Percentiles rank a stretch among this genome's conserved stretches.
Evolutionary conservation across 768 basidiomycete species (phyloP).

Genomic region (Baorangia bicolor): DNA sequence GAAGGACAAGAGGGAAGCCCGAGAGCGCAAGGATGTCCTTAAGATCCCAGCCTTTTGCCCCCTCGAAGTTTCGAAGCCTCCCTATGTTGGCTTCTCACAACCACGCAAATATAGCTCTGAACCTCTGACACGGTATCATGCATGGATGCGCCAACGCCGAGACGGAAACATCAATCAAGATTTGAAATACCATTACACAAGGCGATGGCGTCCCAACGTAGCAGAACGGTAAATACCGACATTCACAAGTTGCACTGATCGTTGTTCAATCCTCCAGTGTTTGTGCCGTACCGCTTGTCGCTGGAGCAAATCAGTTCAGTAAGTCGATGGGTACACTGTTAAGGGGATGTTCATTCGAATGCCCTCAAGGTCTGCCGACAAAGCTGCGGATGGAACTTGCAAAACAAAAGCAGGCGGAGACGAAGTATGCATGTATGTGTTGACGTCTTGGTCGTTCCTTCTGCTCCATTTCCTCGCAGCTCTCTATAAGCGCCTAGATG

Average conservation of each 20-base stretch:
- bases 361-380: constrained; percentile 41
- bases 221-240: constrained; percentile 50
- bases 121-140: constrained; percentile 47
- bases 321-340: constrained; percentile 10
- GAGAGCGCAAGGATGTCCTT: constrained; percentile 33
- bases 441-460: neutral
- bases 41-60: constrained; percentile 51
- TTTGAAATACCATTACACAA: constrained; percentile 60
- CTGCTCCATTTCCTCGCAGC: constrained; percentile 33
- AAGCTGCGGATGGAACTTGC: constrained; percentile 38
- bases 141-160: constrained; percentile 34
- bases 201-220: constrained; percentile 35
- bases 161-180: constrained; percentile 22
- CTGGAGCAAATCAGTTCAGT: constrained; percentile 54
- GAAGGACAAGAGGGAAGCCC: constrained; percentile 34
- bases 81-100: constrained; percentile 46
- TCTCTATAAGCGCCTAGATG: constrained; percentile 57
- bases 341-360: neutral
- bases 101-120: constrained; percentile 41
- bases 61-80: constrained; percentile 13
- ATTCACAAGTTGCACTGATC: neutral
- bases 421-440: constrained; percentile 27
- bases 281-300: constrained; percentile 51
- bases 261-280: constrained; percentile 36
- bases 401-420: constrained; percentile 29